A percentile compares a stretch with the other conserved stretches of the same genome.
Conservation (phyloP, 2,329 filamentous ascomycete species). For the Stagonosporopsis vannaccii region DNA sequence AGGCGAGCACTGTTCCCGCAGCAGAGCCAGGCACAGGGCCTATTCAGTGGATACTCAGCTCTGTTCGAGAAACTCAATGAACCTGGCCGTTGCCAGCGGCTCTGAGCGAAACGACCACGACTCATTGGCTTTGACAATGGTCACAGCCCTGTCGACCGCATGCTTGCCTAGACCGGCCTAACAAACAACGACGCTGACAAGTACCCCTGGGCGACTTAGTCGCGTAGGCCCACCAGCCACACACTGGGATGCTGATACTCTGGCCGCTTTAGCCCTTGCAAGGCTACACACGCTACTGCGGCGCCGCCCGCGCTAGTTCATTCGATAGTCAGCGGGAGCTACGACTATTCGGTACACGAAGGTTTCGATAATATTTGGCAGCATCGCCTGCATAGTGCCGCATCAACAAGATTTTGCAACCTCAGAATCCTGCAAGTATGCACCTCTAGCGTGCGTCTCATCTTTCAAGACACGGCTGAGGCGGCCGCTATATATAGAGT, state of each 20-base stretch:
- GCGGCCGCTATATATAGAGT: slow-evolving; percentile 13
- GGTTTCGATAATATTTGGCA: slow-evolving; percentile 12
- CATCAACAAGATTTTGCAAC: slow-evolving; percentile 13
- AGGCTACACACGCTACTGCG: slow-evolving; percentile 16
- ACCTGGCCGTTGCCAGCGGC: slow-evolving; percentile 6
- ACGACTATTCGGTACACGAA: slow-evolving; percentile 2
- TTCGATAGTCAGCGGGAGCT: slow-evolving; percentile 16
- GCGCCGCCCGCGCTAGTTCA: slow-evolving; percentile 16
- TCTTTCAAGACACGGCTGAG: slow-evolving; percentile 1
- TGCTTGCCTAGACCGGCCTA: slow-evolving; percentile 6
- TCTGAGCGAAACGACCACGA: not conserved
- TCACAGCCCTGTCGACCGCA: slow-evolving; percentile 8
- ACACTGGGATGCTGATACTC: slow-evolving; percentile 3
- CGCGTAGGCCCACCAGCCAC: slow-evolving; percentile 15
- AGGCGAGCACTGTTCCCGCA: slow-evolving; percentile 6
- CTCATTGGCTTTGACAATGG: slow-evolving; percentile 1
- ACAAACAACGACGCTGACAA: not conserved
- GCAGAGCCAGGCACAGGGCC: slow-evolving; percentile 4
- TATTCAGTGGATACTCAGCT: slow-evolving; percentile 14
- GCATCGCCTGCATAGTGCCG: slow-evolving; percentile 10
- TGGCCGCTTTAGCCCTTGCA: slow-evolving; percentile 11
- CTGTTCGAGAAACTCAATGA: not conserved
- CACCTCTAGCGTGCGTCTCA: slow-evolving; percentile 8
- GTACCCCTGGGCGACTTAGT: slow-evolving; percentile 9
- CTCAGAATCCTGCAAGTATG: slow-evolving; percentile 4